Base-by-base conservation (phyloP, 2,329 filamentous ascomycete genomes). In the Arthroderma sp. region DNA sequence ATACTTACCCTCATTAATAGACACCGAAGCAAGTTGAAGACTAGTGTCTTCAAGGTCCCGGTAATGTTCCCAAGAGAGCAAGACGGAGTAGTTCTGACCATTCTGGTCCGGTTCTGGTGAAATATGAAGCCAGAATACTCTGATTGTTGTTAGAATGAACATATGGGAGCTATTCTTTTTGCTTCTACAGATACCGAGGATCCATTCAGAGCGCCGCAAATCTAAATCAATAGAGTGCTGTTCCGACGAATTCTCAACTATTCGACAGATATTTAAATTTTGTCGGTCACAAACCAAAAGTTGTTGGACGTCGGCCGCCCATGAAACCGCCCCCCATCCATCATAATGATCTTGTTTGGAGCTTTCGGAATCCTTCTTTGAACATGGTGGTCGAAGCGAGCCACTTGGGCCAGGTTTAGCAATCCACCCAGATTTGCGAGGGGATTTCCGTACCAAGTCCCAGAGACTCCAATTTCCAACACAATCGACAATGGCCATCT, bases 401-500 rank as follows among this genome's bases (percentile, higher is more conserved):
- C 63, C 64, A 7, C 52, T 58, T 37, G 51, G 54, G 1, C 57
- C 50, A 43, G 55, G 54, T 6, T 54, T 50, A 32, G 55, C 51
- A 40, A 50, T 44, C 56, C 58, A 63, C 42, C 54, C 55, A 15
- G 54, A 43, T 40, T 58, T 55, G 37, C 51, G 52, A 40, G 56
- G 50, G 44, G 49, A 28, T 30, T 59, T 56, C 37, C 62, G 59
- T 29, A 59, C 57, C 22, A 71, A 51, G 47, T 64, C 63, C 69
- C 62, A 68, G 34, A 79, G 56, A 43, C 63, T 70, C 77, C 77
- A 81, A 34, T 61, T 61, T 1, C 74, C 74, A 29, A 57, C 52
- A 38, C 66, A 64, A 54, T 80, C 74, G 15, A 79, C 58, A 9
- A 79, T 61, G 2, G 66, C 76, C 46, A 80, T 56, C 53, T 77